Evolutionary conservation across 129 eudicot genomes (phyloP).

Genomic region (Saposhnikovia divaricata): DNA sequence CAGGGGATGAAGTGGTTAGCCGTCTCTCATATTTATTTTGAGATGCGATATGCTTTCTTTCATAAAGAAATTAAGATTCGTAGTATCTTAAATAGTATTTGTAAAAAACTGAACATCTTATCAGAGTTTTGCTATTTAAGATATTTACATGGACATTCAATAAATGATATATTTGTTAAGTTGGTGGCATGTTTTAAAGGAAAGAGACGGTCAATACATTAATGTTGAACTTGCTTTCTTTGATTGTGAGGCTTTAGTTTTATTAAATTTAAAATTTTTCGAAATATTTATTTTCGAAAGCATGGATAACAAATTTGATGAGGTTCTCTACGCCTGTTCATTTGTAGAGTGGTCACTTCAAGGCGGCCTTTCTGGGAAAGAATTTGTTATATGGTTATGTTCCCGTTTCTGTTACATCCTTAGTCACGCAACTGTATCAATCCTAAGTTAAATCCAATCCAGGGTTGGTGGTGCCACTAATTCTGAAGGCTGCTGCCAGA

Average conservation of each 20-base stretch:
- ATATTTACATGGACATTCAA: neutral
- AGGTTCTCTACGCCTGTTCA: constrained; percentile 62
- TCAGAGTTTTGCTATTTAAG: neutral
- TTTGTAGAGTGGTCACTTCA: constrained; percentile 80
- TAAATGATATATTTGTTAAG: neutral
- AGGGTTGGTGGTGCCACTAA: constrained; percentile 33
- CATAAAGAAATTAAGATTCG: neutral
- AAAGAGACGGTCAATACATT: too few species aligned
- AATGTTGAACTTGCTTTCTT: neutral
- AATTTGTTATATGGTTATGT: constrained; percentile 49
- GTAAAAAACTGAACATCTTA: neutral
- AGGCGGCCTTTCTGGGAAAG: constrained; percentile 65
- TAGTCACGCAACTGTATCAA: constrained; percentile 49
- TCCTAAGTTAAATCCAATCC: constrained; percentile 49
- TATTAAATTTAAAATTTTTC: too few species aligned
- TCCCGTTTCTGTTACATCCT: constrained; percentile 51
- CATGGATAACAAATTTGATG: constrained; percentile 13
- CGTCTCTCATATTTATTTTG: constrained; percentile 66
- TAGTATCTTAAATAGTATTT: neutral
- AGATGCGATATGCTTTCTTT: constrained; percentile 42
- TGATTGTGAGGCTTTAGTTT: neutral
- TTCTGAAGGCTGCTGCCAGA: constrained; percentile 46
- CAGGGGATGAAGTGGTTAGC: constrained; percentile 63
- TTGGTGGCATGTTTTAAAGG: too few species aligned
- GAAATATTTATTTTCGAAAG: neutral